Conservation (phyloP, 768 basidiomycete genomes). For the Boletus barrowsii region DNA sequence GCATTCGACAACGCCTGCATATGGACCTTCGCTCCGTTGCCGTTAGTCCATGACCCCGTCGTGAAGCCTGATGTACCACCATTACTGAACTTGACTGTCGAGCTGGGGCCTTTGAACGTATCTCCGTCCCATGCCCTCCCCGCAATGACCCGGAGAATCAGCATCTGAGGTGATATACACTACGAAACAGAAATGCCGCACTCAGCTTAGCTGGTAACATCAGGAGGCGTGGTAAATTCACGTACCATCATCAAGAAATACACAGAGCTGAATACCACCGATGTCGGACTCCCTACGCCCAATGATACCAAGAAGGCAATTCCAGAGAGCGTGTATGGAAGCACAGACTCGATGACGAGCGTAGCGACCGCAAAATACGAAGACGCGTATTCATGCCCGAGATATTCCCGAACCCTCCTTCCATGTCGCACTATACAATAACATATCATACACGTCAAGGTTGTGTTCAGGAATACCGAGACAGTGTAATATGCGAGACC, state of each 20-base stretch:
- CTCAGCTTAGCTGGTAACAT: background rate
- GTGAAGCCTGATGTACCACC: no score
- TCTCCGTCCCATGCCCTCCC: no score
- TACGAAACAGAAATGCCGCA: no score
- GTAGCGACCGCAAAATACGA: conserved; percentile 13
- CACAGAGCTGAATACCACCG: conserved; percentile 9
- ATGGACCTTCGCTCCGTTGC: no score
- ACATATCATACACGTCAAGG: conserved; percentile 24
- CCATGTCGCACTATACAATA: conserved; percentile 16
- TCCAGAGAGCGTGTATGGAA: conserved; percentile 24
- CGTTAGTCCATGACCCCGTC: no score
- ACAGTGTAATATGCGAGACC: conserved; percentile 16
- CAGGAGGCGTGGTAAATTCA: background rate
- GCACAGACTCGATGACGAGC: conserved; percentile 22
- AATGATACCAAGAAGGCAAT: conserved; percentile 23
- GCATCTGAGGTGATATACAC: no score
- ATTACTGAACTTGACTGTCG: no score
- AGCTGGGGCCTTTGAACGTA: no score
- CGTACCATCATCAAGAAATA: conserved; percentile 23
- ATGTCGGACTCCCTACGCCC: conserved; percentile 11
- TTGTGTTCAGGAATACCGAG: conserved; percentile 16
- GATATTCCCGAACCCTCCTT: background rate
- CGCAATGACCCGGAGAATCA: no score
- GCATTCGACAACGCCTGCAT: no score
- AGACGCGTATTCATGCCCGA: conserved; percentile 20